Percentiles rank a stretch among this genome's conserved stretches.
phyloP scores from a whole-genome alignment of 305 asterid species.

The Fraxinus baroniana region DNA sequence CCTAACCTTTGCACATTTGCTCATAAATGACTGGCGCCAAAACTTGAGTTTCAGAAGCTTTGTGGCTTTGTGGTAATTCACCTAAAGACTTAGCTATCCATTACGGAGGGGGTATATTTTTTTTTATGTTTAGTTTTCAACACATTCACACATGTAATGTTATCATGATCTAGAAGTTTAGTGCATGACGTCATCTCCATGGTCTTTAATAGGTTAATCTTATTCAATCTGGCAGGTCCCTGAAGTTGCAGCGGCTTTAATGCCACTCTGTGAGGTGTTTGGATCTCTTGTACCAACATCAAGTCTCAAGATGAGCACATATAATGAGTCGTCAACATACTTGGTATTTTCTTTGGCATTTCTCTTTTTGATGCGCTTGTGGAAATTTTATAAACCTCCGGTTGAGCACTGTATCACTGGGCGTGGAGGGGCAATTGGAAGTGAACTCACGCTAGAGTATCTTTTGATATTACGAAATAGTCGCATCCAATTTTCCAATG shows the following conservation, averaged over 20 bases:
- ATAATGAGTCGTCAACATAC: constrained; percentile 19
- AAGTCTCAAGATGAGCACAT: constrained; percentile 7
- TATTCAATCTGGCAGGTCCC: constrained; percentile 26
- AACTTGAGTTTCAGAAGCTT: neutral
- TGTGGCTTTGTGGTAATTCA: neutral
- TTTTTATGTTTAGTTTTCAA: neutral
- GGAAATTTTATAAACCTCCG: constrained; percentile 32
- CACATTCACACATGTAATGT: neutral
- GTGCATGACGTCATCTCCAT: neutral
- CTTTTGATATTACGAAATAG: constrained; percentile 30
- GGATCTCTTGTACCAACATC: constrained; percentile 27
- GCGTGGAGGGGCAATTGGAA: constrained; percentile 26
- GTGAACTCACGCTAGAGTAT: constrained; percentile 30
- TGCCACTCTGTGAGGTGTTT: constrained; percentile 36
- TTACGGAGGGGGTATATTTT: neutral
- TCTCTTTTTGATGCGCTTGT: constrained; percentile 28
- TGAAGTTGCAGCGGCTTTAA: constrained; percentile 34
- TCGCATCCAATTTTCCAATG: constrained; percentile 17
- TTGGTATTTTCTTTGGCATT: constrained; percentile 32
- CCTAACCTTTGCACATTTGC: neutral
- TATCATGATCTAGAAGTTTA: neutral
- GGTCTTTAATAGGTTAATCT: neutral
- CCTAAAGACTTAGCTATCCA: neutral
- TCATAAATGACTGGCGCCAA: neutral
- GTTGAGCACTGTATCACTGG: constrained; percentile 22